Evolutionary conservation across 495 filamentous ascomycete genomes (phyloP).

Genomic region (Mytilinidion resinicola): DNA sequence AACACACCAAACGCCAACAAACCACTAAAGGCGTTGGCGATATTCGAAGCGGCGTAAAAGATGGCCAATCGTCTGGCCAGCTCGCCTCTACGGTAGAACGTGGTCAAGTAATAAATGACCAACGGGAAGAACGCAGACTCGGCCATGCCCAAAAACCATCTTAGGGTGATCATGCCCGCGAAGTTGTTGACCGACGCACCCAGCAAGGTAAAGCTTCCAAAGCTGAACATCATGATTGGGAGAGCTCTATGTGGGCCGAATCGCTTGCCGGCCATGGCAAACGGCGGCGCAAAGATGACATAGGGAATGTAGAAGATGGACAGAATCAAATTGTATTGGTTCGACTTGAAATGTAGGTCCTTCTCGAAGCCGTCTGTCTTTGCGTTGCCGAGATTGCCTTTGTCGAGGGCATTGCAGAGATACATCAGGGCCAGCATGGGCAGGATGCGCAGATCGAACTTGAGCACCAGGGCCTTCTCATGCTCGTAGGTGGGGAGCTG

Average conservation of each 20-base stretch:
- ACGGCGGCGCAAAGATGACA: constrained; percentile 58
- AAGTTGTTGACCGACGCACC: constrained; percentile 54
- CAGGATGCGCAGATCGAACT: constrained; percentile 37
- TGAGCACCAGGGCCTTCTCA: constrained; percentile 28
- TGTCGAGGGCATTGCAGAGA: constrained; percentile 39
- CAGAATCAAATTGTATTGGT: constrained; percentile 66
- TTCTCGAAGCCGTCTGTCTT: constrained; percentile 55
- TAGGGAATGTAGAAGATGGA: constrained; percentile 76
- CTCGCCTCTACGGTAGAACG: constrained; percentile 70
- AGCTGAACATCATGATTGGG: constrained; percentile 61
- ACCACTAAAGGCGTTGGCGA: constrained; percentile 68
- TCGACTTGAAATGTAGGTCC: constrained; percentile 45
- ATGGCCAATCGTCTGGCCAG: constrained; percentile 67
- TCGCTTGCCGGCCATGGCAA: constrained; percentile 64
- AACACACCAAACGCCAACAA: constrained; percentile 71
- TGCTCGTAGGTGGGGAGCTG: constrained; percentile 27
- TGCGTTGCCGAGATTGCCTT: constrained; percentile 49
- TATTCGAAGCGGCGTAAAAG: constrained; percentile 71
- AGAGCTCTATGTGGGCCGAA: constrained; percentile 58
- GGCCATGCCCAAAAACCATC: constrained; percentile 49
- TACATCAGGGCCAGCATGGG: constrained; percentile 40
- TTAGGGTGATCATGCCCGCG: constrained; percentile 55
- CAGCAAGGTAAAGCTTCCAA: constrained; percentile 55
- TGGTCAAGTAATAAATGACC: constrained; percentile 41
- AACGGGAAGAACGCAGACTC: constrained; percentile 71